A percentile compares a stretch with the other conserved stretches of the same genome.
phyloP scores from a whole-genome alignment of 441 rosid genomes.

The Raphanus hybrid region DNA sequence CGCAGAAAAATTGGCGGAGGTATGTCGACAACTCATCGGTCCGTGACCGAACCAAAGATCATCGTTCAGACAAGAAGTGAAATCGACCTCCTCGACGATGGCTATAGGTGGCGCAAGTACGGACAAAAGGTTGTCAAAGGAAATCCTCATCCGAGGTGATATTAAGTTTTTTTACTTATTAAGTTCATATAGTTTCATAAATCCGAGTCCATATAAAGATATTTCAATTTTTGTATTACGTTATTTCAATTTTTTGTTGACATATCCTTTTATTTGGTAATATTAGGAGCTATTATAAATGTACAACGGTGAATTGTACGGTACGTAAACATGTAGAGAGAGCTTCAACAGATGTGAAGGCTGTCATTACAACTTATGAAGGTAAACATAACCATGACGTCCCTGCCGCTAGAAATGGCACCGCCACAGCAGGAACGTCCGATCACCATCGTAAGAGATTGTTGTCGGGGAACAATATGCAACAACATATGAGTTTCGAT shows the following conservation, averaged over 20 bases:
- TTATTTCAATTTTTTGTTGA: neutral
- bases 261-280: neutral
- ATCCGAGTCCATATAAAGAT: no score
- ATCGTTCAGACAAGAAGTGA: constrained; percentile 74
- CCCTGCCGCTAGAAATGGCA: constrained; percentile 59
- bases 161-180: neutral
- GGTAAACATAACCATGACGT: constrained; percentile 71
- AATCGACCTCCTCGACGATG: constrained; percentile 77
- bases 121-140: constrained; percentile 83
- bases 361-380: constrained; percentile 76
- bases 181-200: no score
- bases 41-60: constrained; percentile 63
- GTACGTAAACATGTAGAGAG: constrained; percentile 78
- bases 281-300: constrained; percentile 73
- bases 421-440: constrained; percentile 43
- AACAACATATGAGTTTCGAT: constrained; percentile 56
- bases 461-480: constrained; percentile 53
- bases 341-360: constrained; percentile 65
- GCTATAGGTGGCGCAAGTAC: constrained; percentile 73
- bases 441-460: constrained; percentile 49
- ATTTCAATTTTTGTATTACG: no score
- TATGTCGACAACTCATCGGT: constrained; percentile 50
- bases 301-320: constrained; percentile 62
- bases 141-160: constrained; percentile 67
- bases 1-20: constrained; percentile 52